Evolutionary conservation across 2,329 filamentous ascomycete genomes (phyloP).

Genomic region (Neonectria ditissima): DNA sequence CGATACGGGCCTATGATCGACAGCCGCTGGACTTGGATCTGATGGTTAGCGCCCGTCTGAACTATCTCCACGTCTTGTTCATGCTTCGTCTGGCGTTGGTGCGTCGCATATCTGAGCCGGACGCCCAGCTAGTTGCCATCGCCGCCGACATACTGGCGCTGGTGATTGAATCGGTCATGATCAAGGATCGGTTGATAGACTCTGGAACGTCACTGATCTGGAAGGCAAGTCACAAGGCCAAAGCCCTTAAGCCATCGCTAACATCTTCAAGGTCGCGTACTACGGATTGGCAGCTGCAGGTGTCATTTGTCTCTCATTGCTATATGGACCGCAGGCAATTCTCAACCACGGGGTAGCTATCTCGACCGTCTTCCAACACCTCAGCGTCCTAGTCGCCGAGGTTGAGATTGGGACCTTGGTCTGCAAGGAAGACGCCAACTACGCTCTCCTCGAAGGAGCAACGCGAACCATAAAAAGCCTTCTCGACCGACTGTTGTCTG

Average conservation of each 20-base stretch:
- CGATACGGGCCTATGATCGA: conserved; percentile 17
- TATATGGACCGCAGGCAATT: conserved; percentile 18
- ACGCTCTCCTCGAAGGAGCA: conserved; percentile 34
- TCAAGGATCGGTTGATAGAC: conserved; percentile 22
- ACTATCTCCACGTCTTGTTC: conserved; percentile 30
- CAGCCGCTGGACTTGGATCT: conserved; percentile 21
- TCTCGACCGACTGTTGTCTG: conserved; percentile 52
- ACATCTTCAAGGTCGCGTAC: conserved; percentile 28
- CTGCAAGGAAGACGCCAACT: conserved; percentile 35
- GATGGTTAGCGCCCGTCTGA: conserved; percentile 20
- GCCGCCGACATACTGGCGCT: conserved; percentile 25
- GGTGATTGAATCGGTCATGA: conserved; percentile 25
- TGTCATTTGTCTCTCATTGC: conserved; percentile 32
- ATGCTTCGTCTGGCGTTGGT: conserved; percentile 15
- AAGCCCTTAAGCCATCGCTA: not conserved
- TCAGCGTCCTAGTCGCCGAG: conserved; percentile 34
- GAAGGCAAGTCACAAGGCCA: conserved; percentile 16
- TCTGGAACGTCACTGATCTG: conserved; percentile 26
- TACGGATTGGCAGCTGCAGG: conserved; percentile 37
- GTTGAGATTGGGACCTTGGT: conserved; percentile 33
- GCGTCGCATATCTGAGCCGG: conserved; percentile 13
- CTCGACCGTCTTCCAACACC: conserved; percentile 31
- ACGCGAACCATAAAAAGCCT: conserved; percentile 32
- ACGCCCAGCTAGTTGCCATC: conserved; percentile 13
- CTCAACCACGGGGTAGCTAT: conserved; percentile 12